Base-by-base conservation (phyloP, 2,329 filamentous ascomycete genomes). In the Stagonosporopsis vannaccii region DNA sequence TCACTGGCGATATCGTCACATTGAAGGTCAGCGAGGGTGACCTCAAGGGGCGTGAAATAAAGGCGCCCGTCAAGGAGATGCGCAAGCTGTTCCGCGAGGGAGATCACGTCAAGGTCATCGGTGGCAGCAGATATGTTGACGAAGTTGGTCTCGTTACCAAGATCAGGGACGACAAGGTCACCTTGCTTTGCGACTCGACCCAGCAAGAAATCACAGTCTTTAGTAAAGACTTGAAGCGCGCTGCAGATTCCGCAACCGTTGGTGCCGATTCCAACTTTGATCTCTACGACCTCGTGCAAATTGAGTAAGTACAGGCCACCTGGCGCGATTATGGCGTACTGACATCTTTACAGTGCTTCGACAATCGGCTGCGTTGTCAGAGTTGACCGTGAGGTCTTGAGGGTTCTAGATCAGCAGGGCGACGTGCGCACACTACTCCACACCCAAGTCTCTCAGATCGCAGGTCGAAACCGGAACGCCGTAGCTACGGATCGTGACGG, bases 31-130 rank as follows among this genome's bases (percentile, higher is more conserved):
- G 87, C 1, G 90, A 96, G 69, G 95, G 95, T 42, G 89, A 90
- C 36, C 82, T 98, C 25, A 82, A 81, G 47, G 94, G 93, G 9
- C 90, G 96, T 73, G 87, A 85, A 5, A 95, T 99, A 41, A 94
- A 98, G 73, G 93, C 96, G 11, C 95, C 95, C 1, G 90, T 92
- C 60, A 96, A 95, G 77, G 91, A 91, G 40, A 83, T 99, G 23
- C 90, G 95, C 55, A 99, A 99, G 78, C 86, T 91, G 26, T 99
- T 99, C 84, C 87, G 85, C 63, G 85, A 93, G 60, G 95, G 95
- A 81, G 95, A 99, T 70, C 95, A 99, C 72, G 95, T 99, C 80
- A 98, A 98, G 80, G 95, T 99, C 65, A 96, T 97, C 73, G 94
- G 95, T 51, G 94, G 93, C 35, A 97, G 93, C 79, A 90, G 92